Base-by-base conservation (phyloP, 768 basidiomycete species). In the Leccinum olivaceopallidum region DNA sequence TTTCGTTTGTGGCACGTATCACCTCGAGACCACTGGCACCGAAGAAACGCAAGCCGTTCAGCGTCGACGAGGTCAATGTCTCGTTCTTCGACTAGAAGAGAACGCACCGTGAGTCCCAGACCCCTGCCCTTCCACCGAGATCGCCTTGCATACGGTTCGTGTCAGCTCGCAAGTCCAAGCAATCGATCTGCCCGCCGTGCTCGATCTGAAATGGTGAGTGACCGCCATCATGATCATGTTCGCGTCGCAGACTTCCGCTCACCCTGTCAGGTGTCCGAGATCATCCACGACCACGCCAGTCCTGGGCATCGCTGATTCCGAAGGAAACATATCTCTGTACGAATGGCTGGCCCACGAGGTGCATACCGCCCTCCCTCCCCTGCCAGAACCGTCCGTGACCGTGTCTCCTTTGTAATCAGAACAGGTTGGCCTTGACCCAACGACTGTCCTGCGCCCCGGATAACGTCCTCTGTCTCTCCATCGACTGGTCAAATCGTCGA, bases 141-240 rank as follows among this genome's bases (percentile, higher is more conserved):
- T 51, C 14, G 13, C 47, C 60, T 60, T 5, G 57, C 37, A 13
- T 16, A n/a, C 42, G 42, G 34, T 20, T 36, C 36, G 24, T 32
- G 9, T 53, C 60, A 88, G 88, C 59, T 74, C 75, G 5, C 82
- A 88, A 67, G 70, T 89, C 3, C 89, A 96, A 65, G 76, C 87
- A 16, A 79, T 93, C 36, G 77, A 86, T 57, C 73, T 90, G 18
- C 88, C 94, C 2, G 97, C 94, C 8, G 83, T 99, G 30, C 81
- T 90, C 26, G 97, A 99, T 72, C 86, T 94, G 83, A 98, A 98
- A 81, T 99, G 97, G 97, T 95, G 34, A 34, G 34, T 34, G 69
- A 65, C 62, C 56, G n/a, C 20, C 8, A 16, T 5, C 32, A 20
- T n/a, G 42, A 44, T 8, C 9, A 34, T 12, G 44, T 10, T 39